Base-by-base conservation (phyloP, 108 stramenopile genomes). In the Aureococcus anophagefferens region DNA sequence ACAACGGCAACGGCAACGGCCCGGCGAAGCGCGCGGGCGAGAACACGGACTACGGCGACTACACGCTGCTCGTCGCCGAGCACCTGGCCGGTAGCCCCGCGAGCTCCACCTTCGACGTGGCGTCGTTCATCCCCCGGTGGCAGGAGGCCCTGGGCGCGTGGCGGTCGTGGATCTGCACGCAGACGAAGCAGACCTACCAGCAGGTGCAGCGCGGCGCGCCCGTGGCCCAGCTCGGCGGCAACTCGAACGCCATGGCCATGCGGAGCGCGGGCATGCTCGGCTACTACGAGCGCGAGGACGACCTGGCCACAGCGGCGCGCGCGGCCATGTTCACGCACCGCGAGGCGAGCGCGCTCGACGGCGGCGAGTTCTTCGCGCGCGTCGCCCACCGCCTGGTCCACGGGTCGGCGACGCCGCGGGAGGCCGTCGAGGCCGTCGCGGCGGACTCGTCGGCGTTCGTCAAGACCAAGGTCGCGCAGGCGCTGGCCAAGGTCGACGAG, bases 331-430 rank as follows among this genome's bases (percentile, higher is more conserved):
- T 73, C 45, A 73, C 72, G 35, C 72, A 73, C 30, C 62, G 66
- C 59, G 66, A 67, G 35, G 37, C 30, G 29, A 67, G 30, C 5
- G 72, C 72, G 45, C 44, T 63, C 32, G 30, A 29, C 25, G 72
- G 72, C 7, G 11, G 63, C 45, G 72, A 73, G 72, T 73, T 73
- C 72, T 73, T 73, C 45, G 72, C 72, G 25, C 36, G 72, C 30
- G 72, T 73, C 18, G 36, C 63, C 16, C 64, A n/a, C 29, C 65
- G 66, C 40, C 30, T 73, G 14, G 30, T 44, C 30, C 72, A 67
- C 51, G 30, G 69, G 21, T 5, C 30, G 30, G 62, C 62, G 28
- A 29, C 68, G 11, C 69, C 69, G 32, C 34, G 28, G 32, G 69
- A 45, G 13, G 69, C 69, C 32, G 36, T 70, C 59, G 59, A 65